These are phyloP conservation scores for Rhynchosporium agropyri DNA, from an alignment of 2,329 filamentous ascomycete genomes.

Conservation along the genomic window DNA sequence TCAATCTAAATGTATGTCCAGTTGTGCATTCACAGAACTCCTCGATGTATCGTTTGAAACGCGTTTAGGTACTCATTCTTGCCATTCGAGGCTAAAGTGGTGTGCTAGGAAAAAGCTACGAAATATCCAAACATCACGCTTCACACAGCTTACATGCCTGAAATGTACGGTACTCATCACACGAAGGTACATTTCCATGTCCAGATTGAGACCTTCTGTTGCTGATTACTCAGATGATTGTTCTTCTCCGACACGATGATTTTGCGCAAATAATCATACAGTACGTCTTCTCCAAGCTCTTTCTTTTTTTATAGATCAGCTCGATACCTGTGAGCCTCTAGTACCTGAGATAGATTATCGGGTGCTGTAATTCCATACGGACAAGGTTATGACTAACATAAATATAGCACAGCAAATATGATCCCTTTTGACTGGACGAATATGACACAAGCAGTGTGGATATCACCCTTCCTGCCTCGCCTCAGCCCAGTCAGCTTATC, in stretches of 20 bases:
- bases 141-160: slow-evolving; percentile 76
- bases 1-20: slow-evolving; percentile 49
- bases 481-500: not conserved
- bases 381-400: not conserved
- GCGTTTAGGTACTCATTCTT: not conserved
- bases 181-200: slow-evolving; percentile 38
- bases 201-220: not conserved
- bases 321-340: not conserved
- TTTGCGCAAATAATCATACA: slow-evolving; percentile 80
- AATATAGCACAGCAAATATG: slow-evolving; percentile 74
- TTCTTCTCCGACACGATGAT: slow-evolving; percentile 78
- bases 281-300: not conserved
- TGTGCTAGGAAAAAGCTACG: slow-evolving; percentile 58
- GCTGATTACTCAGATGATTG: slow-evolving; percentile 68
- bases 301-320: not conserved
- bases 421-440: slow-evolving; percentile 86
- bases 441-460: slow-evolving; percentile 84
- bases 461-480: slow-evolving; percentile 67
- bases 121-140: slow-evolving; percentile 69
- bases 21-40: not conserved
- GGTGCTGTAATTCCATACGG: not conserved
- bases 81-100: not conserved
- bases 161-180: slow-evolving; percentile 84
- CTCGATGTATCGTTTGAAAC: not conserved
- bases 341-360: too few species aligned